Base-by-base conservation (phyloP, 371 early-diverging fungal species). In the Capillidium rhysosporum region DNA sequence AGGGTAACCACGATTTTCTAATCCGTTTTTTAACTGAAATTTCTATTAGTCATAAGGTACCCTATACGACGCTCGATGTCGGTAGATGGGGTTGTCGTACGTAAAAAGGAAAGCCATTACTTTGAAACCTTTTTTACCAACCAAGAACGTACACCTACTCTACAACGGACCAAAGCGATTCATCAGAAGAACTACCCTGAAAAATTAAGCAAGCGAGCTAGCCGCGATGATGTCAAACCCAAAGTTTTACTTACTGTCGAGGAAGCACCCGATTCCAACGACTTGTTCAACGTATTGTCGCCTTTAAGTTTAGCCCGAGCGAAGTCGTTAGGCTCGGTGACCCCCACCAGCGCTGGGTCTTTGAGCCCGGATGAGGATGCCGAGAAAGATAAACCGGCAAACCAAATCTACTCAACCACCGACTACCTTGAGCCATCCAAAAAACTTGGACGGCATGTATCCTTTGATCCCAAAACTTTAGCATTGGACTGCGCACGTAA, bases 391-490 rank as follows among this genome's bases (percentile, higher is more conserved):
- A 18, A 43, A 18, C 16, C 8, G 21, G 21, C 18, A 43, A 43
- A 5, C 43, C 4, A 34, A 4, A 34, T 12, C 12, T 7, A 12
- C 12, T 7, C 34, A 12, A 34, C 34, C 7, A 12, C 12, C 34
- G 34, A 34, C 34, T 34, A 4, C 4, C 7, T 4, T 4, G 4
- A 4, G 12, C 5, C 9, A 12, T 14, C 24, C 10, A 38, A 30
- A 21, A 29, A 38, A 25, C 28, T 16, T 28, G 49, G 55, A n/a
- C 64, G 64, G 51, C 41, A 55, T 3, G 64, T 66, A 1, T 56
- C 56, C 9, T 68, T 70, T 30, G 69, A 69, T 39, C 61, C 65
- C 5, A 55, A 38, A 29, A 54, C 67, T 0, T 14, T 68, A 28
- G 61, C 62, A 57, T 58, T 65, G 0, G 61, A 65, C 24, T 62